These are phyloP conservation scores for Gynostemma pentaphyllum DNA, from an alignment of 306 rosid genomes.

Conservation along the genomic window DNA sequence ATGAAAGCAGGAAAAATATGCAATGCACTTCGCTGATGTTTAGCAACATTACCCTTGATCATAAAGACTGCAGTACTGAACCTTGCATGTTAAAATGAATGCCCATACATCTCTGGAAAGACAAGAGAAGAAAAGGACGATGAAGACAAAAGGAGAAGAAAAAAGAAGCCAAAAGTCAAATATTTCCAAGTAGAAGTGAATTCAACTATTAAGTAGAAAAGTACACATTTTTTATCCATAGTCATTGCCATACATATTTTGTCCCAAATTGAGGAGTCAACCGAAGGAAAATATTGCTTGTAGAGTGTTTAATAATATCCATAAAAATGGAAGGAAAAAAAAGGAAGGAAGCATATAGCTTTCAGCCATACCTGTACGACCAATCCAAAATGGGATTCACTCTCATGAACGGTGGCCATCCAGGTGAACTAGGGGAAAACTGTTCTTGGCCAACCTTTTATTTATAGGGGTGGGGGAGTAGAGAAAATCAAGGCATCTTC, in stretches of 20 bases:
- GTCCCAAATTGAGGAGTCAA: not conserved
- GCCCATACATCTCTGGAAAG: slow-evolving; percentile 89
- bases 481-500: not conserved
- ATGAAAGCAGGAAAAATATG: not conserved
- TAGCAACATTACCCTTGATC: slow-evolving; percentile 77
- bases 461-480: not conserved
- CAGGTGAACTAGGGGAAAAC: slow-evolving; percentile 89
- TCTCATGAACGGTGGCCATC: slow-evolving; percentile 98
- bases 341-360: slow-evolving; percentile 2
- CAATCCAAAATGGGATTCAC: slow-evolving; percentile 97
- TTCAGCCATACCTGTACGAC: slow-evolving; percentile 58
- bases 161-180: not conserved
- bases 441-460: slow-evolving; percentile 91
- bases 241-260: not conserved
- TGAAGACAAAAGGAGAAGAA: slow-evolving; percentile 7
- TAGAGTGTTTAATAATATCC: not conserved
- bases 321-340: not conserved
- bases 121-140: slow-evolving; percentile 16
- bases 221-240: not conserved
- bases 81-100: slow-evolving; percentile 75
- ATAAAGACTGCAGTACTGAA: slow-evolving; percentile 81
- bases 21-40: not conserved
- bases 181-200: not conserved
- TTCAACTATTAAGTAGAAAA: not conserved
- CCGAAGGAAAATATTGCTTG: not conserved